These are phyloP conservation scores for Amanita brunnescens DNA, from an alignment of 768 basidiomycete species.

Conservation along the genomic window DNA sequence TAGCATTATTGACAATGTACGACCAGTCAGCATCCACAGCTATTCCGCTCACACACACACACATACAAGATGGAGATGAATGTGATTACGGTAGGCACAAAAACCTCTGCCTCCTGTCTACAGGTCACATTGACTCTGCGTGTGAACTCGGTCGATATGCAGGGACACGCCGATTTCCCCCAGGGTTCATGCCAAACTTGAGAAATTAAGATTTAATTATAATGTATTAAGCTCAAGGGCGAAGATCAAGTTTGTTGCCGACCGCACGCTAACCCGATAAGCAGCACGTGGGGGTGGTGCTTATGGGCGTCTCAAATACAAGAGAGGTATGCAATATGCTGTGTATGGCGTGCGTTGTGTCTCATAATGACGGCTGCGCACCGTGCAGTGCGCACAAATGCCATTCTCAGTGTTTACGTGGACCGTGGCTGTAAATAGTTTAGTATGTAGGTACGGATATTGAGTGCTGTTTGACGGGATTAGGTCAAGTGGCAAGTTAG, in stretches of 20 bases:
- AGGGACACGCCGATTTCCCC: background rate
- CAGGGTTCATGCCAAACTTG: conserved; percentile 2
- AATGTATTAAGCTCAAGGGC: conserved; percentile 4
- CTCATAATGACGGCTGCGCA: background rate
- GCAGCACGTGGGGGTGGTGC: background rate
- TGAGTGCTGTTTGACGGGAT: background rate
- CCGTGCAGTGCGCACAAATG: background rate
- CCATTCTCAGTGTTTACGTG: conserved; percentile 2
- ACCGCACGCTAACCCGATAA: background rate
- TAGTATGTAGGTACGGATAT: background rate
- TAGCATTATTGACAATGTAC: background rate
- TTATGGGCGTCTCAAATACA: background rate
- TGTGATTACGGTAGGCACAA: background rate
- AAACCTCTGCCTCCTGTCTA: background rate
- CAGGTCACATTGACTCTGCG: background rate
- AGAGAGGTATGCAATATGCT: background rate
- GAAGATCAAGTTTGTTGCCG: conserved; percentile 6
- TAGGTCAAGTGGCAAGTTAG: background rate
- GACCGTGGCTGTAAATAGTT: background rate
- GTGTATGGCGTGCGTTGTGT: background rate
- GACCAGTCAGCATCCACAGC: background rate
- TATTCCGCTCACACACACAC: background rate
- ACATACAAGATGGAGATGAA: background rate
- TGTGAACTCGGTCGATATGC: background rate
- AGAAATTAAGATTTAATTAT: conserved; percentile 6